Evolutionary conservation across 1,284 basidiomycete genomes (phyloP), one percentile per base, ranked within the genome.

Genomic region (Rhodotorula glutinis): DNA sequence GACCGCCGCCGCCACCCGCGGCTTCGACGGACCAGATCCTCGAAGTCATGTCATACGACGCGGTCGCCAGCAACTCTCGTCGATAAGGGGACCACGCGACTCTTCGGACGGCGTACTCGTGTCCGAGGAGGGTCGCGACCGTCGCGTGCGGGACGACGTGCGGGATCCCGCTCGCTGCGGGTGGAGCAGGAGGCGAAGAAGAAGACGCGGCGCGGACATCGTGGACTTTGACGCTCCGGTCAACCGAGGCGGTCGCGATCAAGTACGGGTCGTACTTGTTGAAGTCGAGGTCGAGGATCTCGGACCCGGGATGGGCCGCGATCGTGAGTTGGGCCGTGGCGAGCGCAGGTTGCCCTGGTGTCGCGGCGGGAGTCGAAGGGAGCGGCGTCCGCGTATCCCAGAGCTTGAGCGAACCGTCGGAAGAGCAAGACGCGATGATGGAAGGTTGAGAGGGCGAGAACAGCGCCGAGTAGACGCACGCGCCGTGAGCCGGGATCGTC

Each of bases 31-130:
- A 16, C 79, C 82, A 97, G 85, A 94, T 83, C 79, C 91, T 83
- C 78, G 90, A 92, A 2, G 91, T 92, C 95, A 98, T 98, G 78
- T 98, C 95, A 79, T 98, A 98, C 71, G 89, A 88, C 27, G 89
- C 90, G 60, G 86, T 89, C 0, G 90, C 89, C 30, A 98, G 80
- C 14, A 93, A 75, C 73, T 91, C 87, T 3, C 88, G 80, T n/a
- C 75, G 77, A 69, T 84, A 84, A 17, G 82, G 79, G 0, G 69
- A 69, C 72, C 70, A 76, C 60, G 79, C 79, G 10, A 84, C 80
- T 62, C 80, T 79, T 23, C 83, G 77, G 27, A 83, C 79, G 0
- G 83, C 82, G 61, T 83, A 80, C 40, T 79, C 76, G 75, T 84
- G 83, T 1, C 82, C 82, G 23, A 76, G 66, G 7, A 79, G 60